Conservation (phyloP, 352 stramenopile genomes). For the Phytopythium mirpurense region DNA sequence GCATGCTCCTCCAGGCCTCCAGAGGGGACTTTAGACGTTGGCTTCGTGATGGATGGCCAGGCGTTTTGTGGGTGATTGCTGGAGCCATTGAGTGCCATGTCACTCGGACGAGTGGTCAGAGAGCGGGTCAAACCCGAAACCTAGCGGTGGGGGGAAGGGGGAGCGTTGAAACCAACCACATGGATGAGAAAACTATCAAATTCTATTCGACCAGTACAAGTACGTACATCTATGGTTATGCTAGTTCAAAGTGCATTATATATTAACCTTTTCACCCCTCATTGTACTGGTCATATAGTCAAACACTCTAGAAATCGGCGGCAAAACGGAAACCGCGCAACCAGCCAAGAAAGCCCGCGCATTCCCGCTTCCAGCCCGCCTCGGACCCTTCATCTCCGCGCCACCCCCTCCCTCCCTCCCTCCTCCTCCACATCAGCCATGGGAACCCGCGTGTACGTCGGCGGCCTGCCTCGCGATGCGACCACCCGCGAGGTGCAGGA, state of each 20-base stretch:
- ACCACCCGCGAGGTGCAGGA: conserved; percentile 81
- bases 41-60: no score
- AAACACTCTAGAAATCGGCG: not conserved
- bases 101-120: no score
- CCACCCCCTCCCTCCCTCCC: conserved; percentile 28
- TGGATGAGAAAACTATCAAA: not conserved
- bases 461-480: conserved; percentile 72
- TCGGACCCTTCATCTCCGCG: conserved; percentile 42
- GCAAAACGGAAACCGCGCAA: conserved; percentile 15
- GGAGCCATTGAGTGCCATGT: no score
- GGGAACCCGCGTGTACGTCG: conserved; percentile 81
- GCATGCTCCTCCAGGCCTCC: conserved; percentile 22
- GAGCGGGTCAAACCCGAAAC: no score
- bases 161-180: not conserved
- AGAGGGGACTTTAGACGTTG: no score
- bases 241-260: no score
- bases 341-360: conserved; percentile 1
- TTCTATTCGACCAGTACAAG: not conserved
- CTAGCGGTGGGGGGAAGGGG: no score
- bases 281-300: conserved; percentile 13
- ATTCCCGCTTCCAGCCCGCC: conserved; percentile 75
- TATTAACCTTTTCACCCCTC: no score
- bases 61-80: no score
- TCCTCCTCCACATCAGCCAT: conserved; percentile 23
- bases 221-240: no score